These are phyloP conservation scores for Orbilia blumenaviensis DNA, from an alignment of 2,329 filamentous ascomycete genomes.

Conservation along the genomic window DNA sequence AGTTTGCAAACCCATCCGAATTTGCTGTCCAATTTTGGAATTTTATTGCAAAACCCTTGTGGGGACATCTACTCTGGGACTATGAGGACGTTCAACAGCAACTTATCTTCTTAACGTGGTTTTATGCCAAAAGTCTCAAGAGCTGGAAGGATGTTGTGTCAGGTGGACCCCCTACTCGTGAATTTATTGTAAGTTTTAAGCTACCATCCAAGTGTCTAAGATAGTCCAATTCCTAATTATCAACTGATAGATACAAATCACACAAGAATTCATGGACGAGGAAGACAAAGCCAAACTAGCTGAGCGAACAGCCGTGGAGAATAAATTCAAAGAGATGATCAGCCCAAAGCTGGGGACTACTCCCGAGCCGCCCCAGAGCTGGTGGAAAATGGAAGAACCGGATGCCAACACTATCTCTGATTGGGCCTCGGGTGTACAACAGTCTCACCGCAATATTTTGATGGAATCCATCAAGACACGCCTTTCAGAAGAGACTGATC, in stretches of 20 bases:
- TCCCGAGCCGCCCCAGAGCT: not conserved
- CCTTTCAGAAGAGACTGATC: constrained; percentile 14
- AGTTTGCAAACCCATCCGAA: not conserved
- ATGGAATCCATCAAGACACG: constrained; percentile 6
- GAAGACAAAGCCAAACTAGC: not conserved
- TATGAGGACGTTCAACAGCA: constrained; percentile 32
- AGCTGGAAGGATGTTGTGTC: constrained; percentile 25
- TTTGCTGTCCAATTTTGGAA: constrained; percentile 16
- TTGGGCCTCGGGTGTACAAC: constrained; percentile 37
- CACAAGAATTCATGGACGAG: not conserved
- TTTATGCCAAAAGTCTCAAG: constrained; percentile 14
- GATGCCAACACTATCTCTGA: constrained; percentile 20
- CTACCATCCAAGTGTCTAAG: not conserved
- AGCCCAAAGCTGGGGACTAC: not conserved
- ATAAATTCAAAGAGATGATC: not conserved
- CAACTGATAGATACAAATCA: constrained; percentile 13
- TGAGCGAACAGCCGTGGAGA: constrained; percentile 3
- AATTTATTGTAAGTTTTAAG: constrained; percentile 30
- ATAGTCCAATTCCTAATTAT: not conserved
- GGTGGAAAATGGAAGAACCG: constrained; percentile 14
- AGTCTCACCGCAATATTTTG: constrained; percentile 15
- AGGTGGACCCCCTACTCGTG: constrained; percentile 24
- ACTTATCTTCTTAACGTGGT: constrained; percentile 15
- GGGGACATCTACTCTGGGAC: constrained; percentile 20
- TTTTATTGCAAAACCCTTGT: constrained; percentile 22